phyloP scores from a whole-genome alignment of 2,329 filamentous ascomycete genomes.

The Coniochaeta sp. region DNA sequence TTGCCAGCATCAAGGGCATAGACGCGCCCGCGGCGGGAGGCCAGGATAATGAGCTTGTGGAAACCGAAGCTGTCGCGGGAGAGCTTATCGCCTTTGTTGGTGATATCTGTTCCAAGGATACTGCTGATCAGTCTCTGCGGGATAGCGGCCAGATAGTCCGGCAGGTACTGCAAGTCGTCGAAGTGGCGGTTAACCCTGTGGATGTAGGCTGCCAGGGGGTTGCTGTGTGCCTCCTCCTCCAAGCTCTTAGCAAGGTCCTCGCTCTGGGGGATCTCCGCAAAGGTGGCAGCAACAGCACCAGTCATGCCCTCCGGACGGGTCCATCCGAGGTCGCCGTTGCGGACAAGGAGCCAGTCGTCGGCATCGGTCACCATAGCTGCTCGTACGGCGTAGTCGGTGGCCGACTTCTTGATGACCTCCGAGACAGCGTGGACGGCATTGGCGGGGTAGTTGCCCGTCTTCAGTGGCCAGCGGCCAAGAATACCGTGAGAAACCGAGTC shows the following conservation, averaged over 20 bases:
- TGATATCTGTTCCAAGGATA: constrained; percentile 49
- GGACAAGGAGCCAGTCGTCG: constrained; percentile 75
- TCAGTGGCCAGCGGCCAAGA: constrained; percentile 65
- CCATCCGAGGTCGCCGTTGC: constrained; percentile 79
- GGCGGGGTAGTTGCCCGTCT: constrained; percentile 31
- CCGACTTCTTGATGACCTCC: constrained; percentile 70
- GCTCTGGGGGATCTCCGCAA: constrained; percentile 67
- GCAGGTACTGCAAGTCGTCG: constrained; percentile 69
- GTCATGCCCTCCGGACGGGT: constrained; percentile 73
- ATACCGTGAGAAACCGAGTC: constrained; percentile 73
- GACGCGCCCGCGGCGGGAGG: constrained; percentile 70
- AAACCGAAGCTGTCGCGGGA: constrained; percentile 76
- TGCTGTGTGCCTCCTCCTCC: constrained; percentile 80
- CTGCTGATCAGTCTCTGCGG: constrained; percentile 62
- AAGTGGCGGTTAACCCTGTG: constrained; percentile 80
- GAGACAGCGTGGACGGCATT: constrained; percentile 63
- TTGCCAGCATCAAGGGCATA: constrained; percentile 74
- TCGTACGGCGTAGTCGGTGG: constrained; percentile 66
- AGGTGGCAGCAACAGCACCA: constrained; percentile 71
- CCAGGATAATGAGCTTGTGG: constrained; percentile 75
- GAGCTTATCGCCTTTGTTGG: constrained; percentile 37
- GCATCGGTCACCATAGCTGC: constrained; percentile 62
- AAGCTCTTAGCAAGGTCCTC: constrained; percentile 74
- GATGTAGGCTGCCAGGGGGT: constrained; percentile 72
- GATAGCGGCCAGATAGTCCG: constrained; percentile 62